phyloP scores from a whole-genome alignment of 371 early-diverging fungal genomes.

The Homolaphlyctis polyrhiza region DNA sequence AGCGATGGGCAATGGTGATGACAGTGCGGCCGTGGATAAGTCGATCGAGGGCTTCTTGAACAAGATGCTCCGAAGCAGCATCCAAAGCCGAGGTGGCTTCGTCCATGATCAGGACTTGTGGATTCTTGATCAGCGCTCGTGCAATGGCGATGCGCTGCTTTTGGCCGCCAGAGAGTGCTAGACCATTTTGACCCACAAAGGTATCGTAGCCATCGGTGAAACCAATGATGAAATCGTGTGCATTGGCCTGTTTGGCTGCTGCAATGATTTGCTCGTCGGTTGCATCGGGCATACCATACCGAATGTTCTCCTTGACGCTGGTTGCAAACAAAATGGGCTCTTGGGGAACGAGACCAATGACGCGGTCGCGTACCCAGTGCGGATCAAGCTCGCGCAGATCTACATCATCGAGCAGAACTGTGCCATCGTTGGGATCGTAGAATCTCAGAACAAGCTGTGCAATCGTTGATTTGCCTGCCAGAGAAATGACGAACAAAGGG shows the following conservation, averaged over 20 bases:
- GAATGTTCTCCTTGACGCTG: constrained; percentile 74
- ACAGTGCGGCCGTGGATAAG: constrained; percentile 74
- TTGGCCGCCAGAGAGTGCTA: too few relatives aligned
- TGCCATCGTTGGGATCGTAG: constrained; percentile 12
- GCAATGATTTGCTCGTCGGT: constrained; percentile 46
- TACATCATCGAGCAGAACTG: constrained; percentile 35
- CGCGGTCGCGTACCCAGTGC: constrained; percentile 60
- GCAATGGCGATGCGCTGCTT: constrained; percentile 85
- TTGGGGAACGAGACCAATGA: constrained; percentile 83
- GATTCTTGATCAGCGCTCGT: constrained; percentile 59
- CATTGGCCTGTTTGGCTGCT: constrained; percentile 63
- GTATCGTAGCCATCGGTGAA: constrained; percentile 76
- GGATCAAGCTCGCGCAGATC: constrained; percentile 40
- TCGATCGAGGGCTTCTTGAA: constrained; percentile 70
- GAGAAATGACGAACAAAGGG: too few relatives aligned
- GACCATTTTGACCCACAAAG: constrained; percentile 58
- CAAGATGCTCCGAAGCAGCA: constrained; percentile 66
- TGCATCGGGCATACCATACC: constrained; percentile 43
- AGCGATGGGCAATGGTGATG: constrained; percentile 88
- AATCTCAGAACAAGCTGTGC: constrained; percentile 18
- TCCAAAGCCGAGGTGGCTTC: constrained; percentile 52
- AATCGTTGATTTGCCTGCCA: constrained; percentile 56
- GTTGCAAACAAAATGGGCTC: constrained; percentile 87
- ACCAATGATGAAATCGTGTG: constrained; percentile 69
- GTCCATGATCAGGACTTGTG: constrained; percentile 28